Evolutionary conservation across 176 grass and related monocot species (phyloP), one percentile per base, ranked within the genome.

Genomic region (Bolboschoenus planiculmis): DNA sequence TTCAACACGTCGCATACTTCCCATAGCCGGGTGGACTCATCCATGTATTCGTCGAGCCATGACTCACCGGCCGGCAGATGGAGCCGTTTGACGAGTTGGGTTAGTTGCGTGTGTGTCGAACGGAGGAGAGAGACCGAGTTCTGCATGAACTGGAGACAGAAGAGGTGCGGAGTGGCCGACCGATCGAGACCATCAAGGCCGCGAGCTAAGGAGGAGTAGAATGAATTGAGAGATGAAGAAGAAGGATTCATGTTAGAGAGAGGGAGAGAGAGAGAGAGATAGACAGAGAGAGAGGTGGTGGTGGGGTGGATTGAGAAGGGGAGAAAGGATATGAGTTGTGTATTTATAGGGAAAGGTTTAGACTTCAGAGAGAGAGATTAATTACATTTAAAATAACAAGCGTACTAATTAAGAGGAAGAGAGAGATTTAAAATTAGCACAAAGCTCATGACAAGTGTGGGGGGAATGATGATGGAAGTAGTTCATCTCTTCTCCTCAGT

Each of bases 41-140:
- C 92, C 95, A 97, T 97, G 90, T 94, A 97, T 68, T 97, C 94
- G 64, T 97, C 94, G 4, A 94, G 90, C 94, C 95, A 97, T 0
- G 85, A 86, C 10, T 87, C 95, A 3, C 95, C 95, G 0, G 77
- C 90, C 3, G 92, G 95, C 42, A 97, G 88, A 84, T 92, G 92
- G 51, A 97, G 92, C 73, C 87, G 85, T 42, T 87, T 89, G 23
- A 94, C 95, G 37, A 92, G 87, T 48, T 86, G 79, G 2, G 90
- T 89, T 11, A 94, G 85, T 3, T 93, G 86, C 2, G 85, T 81
- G 84, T 97, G 95, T 56, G 92, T 77, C 0, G 85, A 86, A 40
- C 83, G 92, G 37, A 97, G 88, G 29, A 97, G 92, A 23, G 88
- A 82, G 5, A 97, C 64, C 56, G 88, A 84, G 23, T 66, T 63